These are phyloP conservation scores for Quercus cerris DNA, from an alignment of 306 rosid species.

Conservation along the genomic window DNA sequence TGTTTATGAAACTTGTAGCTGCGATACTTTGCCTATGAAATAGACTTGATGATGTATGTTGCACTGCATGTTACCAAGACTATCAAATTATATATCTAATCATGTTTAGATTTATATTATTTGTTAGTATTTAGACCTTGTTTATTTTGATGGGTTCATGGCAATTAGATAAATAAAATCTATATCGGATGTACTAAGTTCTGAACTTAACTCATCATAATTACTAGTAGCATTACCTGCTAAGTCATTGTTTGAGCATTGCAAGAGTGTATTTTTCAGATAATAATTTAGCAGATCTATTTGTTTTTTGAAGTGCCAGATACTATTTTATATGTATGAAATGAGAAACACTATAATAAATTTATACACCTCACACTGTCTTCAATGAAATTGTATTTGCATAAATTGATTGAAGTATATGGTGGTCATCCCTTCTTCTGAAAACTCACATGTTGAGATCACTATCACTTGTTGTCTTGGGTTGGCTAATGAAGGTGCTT, in stretches of 20 bases:
- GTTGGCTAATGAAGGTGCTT: background rate
- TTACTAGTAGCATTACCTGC: constrained; percentile 2
- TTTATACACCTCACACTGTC: background rate
- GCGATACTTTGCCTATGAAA: too few relatives aligned
- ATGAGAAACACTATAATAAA: background rate
- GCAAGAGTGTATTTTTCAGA: background rate
- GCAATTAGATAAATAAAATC: background rate
- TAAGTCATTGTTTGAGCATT: background rate
- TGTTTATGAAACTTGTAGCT: background rate
- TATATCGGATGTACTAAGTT: background rate
- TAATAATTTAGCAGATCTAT: background rate
- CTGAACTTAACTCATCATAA: background rate
- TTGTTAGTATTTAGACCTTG: background rate
- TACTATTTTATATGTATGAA: constrained; percentile 2
- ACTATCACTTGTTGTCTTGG: background rate
- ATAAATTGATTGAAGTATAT: constrained; percentile 1
- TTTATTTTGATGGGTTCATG: background rate
- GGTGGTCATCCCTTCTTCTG: background rate
- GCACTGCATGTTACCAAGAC: background rate
- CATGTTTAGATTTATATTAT: background rate
- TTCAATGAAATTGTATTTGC: constrained; percentile 7
- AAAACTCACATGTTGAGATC: background rate
- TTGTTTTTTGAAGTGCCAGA: background rate
- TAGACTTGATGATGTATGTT: background rate
- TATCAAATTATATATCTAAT: background rate